Evolutionary conservation across 345 rosid species (phyloP).

Genomic region (Brassica cretica): DNA sequence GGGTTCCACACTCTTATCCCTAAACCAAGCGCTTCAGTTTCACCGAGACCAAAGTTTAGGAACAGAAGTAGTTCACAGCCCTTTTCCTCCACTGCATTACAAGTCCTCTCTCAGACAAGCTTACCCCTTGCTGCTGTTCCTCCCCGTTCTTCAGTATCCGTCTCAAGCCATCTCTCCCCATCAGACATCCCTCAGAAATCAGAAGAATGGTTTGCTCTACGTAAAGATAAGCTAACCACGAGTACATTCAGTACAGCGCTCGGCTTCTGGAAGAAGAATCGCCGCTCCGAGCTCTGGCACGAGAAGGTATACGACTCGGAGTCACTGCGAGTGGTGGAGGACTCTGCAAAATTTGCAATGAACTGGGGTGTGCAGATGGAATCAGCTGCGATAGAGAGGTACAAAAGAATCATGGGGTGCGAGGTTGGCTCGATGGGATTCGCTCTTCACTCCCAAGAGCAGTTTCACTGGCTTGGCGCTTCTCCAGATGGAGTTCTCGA

Average conservation of each 20-base stretch:
- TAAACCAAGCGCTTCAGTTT: slow-evolving; percentile 22
- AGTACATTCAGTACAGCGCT: slow-evolving; percentile 95
- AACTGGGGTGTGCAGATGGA: slow-evolving; percentile 87
- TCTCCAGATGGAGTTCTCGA: slow-evolving; percentile 90
- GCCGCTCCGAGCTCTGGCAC: slow-evolving; percentile 83
- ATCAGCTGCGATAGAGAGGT: slow-evolving; percentile 66
- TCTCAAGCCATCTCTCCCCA: slow-evolving; percentile 46
- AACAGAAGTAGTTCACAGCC: slow-evolving; percentile 27
- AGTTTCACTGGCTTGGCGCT: slow-evolving; percentile 79
- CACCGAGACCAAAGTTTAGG: slow-evolving; percentile 30
- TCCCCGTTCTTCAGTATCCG: slow-evolving; percentile 45
- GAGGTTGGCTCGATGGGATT: slow-evolving; percentile 73
- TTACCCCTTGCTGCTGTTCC: slow-evolving; percentile 34
- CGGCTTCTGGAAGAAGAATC: slow-evolving; percentile 87
- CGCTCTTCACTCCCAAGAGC: slow-evolving; percentile 65
- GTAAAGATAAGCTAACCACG: slow-evolving; percentile 78
- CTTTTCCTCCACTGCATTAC: slow-evolving; percentile 37
- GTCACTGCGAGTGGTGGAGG: slow-evolving; percentile 30
- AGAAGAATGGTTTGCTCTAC: slow-evolving; percentile 88
- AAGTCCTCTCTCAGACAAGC: slow-evolving; percentile 34
- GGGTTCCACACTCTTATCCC: slow-evolving; percentile 37
- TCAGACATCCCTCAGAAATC: slow-evolving; percentile 77
- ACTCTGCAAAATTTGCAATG: slow-evolving; percentile 59
- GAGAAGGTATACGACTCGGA: slow-evolving; percentile 74
- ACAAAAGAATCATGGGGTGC: slow-evolving; percentile 70